phyloP scores from a whole-genome alignment of 192 early-diverging fungal genomes.

The Mortierella antarctica region DNA sequence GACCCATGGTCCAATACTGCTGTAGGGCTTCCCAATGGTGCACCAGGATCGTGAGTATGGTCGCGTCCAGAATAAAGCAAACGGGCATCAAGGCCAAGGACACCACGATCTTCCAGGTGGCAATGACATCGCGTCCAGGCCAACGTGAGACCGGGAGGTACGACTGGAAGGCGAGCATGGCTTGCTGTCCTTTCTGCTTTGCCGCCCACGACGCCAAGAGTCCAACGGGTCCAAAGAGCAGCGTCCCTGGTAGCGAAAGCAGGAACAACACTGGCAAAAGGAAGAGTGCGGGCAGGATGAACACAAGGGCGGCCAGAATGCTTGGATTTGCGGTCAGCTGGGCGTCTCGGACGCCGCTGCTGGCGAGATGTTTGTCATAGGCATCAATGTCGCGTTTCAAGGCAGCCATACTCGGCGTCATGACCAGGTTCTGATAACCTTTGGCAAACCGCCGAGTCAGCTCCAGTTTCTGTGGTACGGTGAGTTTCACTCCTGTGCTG shows the following conservation, averaged over 20 bases:
- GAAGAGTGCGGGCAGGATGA: constrained; percentile 37
- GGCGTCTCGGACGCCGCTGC: constrained; percentile 25
- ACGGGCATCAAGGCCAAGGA: constrained; percentile 44
- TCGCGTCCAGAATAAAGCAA: constrained; percentile 42
- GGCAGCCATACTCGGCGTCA: constrained; percentile 26
- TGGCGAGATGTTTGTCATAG: constrained; percentile 35
- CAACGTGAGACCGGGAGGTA: constrained; percentile 58
- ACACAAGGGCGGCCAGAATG: constrained; percentile 24
- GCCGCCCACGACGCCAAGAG: constrained; percentile 49
- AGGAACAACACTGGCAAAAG: constrained; percentile 33
- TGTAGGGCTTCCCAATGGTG: constrained; percentile 2
- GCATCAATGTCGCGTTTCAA: constrained; percentile 48
- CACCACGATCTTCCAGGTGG: constrained; percentile 58
- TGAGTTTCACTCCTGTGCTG: constrained; percentile 33
- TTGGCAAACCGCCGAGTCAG: constrained; percentile 51
- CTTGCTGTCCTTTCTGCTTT: constrained; percentile 52
- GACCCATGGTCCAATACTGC: constrained; percentile 25
- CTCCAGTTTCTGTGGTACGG: constrained; percentile 48
- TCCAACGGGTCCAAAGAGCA: constrained; percentile 51
- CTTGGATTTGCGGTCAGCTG: constrained; percentile 47
- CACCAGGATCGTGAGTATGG: constrained; percentile 21
- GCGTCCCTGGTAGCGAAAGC: constrained; percentile 46
- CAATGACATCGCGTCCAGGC: constrained; percentile 60
- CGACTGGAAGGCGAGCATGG: constrained; percentile 57
- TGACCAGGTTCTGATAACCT: constrained; percentile 20